Conservation (phyloP, 2,329 filamentous ascomycete genomes). For the Bisporella sp. region DNA sequence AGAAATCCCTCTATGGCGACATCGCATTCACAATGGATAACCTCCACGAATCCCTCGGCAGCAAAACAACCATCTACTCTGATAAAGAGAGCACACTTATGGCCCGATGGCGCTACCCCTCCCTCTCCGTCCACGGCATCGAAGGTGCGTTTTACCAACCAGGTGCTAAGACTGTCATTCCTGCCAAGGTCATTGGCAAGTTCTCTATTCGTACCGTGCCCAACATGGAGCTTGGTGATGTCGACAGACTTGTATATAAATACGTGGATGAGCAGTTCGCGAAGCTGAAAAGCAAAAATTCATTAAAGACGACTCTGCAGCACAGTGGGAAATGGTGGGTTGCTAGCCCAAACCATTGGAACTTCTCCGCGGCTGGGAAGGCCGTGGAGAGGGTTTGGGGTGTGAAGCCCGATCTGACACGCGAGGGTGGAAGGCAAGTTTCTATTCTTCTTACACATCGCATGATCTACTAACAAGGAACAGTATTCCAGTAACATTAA, state of each 20-base stretch:
- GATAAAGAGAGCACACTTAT: constrained; percentile 92
- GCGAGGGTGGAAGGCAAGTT: constrained; percentile 80
- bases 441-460: constrained; percentile 1
- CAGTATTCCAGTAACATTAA: constrained; percentile 93
- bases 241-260: constrained; percentile 78
- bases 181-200: constrained; percentile 95
- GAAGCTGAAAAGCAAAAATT: constrained; percentile 89
- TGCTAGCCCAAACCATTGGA: constrained; percentile 96
- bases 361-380: constrained; percentile 90
- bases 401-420: constrained; percentile 87
- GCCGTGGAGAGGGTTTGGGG: constrained; percentile 95
- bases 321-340: constrained; percentile 99
- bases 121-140: constrained; percentile 86
- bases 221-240: constrained; percentile 89
- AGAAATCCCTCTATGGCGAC: constrained; percentile 77
- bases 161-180: constrained; percentile 97
- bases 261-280: constrained; percentile 80
- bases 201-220: constrained; percentile 97
- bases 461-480: constrained; percentile 4
- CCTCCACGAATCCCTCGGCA: constrained; percentile 84
- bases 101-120: constrained; percentile 93
- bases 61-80: constrained; percentile 76
- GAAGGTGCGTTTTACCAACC: constrained; percentile 92
- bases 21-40: constrained; percentile 97
- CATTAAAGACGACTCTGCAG: constrained; percentile 69